Base-by-base conservation (phyloP, 1,284 basidiomycete species). In the Phylloboletellus chloephorus region DNA sequence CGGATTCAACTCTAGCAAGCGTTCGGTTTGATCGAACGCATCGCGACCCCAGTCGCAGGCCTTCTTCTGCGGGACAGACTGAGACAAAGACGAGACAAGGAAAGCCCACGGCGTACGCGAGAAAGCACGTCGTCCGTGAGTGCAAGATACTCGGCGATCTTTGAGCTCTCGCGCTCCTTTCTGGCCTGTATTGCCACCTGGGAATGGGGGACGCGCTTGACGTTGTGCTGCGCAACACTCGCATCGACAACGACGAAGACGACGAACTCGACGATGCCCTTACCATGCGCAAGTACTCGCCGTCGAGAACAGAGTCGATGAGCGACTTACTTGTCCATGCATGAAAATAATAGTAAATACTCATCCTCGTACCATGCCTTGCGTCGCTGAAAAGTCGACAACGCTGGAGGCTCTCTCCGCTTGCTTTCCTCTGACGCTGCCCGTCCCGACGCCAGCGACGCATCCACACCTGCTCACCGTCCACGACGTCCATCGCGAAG, bases 401-500 rank as follows among this genome's bases (percentile, higher is more conserved):
- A 67, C 71, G 13, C 41, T 79, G 33, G 73, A 81, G 51, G 68
- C 72, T 31, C 62, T 89, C 39, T 64, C 71, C 24, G 67, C 73
- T 4, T 54, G 70, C 39, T 91, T 97, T 57, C 89, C 93, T 12
- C 67, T 97, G 49, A 89, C 93, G 4, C 74, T 77, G 37, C 93
- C 95, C 8, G 71, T 84, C 36, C 95, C 95, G 9, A 84, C 77
- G 7, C 92, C 93, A 7, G 67, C 75, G 34, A 86, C 80, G 2
- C 81, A 93, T 56, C 73, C 85, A 12, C 71, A 82, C 43, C 73
- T 98, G 39, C 74, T 98, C 51, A 74, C 82, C 3, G 65, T 79
- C 21, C 73, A 78, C 37, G 93, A 98, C 64, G 64, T 97, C 24
- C 75, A 83, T 47, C 81, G 90, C 31, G 96, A 98, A 68, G 93